Conservation (phyloP, 2,329 filamentous ascomycete species). For the Alternaria gaisen region DNA sequence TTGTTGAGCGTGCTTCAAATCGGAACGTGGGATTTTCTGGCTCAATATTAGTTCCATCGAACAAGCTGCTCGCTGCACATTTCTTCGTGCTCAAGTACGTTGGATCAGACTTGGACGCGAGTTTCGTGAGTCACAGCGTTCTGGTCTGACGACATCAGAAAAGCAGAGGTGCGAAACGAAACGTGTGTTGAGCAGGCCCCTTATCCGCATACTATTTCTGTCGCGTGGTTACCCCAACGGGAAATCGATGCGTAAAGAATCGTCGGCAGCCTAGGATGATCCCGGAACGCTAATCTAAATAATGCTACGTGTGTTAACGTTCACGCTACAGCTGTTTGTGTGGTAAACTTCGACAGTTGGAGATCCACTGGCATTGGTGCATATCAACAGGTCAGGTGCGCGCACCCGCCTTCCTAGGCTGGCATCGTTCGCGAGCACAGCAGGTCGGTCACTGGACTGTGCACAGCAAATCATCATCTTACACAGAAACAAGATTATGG, state of each 20-base stretch:
- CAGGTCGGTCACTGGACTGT: constrained; percentile 10
- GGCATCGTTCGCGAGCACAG: constrained; percentile 9
- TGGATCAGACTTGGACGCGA: neutral
- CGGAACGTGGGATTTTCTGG: too few species aligned
- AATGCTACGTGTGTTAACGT: neutral
- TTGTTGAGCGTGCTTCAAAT: constrained; percentile 3
- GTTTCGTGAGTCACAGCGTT: neutral
- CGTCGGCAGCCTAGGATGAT: neutral
- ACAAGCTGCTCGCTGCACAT: too few species aligned
- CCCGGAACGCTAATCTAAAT: constrained; percentile 1
- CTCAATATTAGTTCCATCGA: neutral
- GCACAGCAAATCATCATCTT: constrained; percentile 2
- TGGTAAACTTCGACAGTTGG: neutral
- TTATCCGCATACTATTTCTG: constrained; percentile 6
- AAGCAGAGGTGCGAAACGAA: constrained; percentile 9
- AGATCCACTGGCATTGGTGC: neutral
- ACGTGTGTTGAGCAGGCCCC: constrained; percentile 7
- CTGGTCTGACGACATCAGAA: neutral
- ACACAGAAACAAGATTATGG: neutral
- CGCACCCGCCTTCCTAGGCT: constrained; percentile 3
- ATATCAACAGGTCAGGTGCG: constrained; percentile 7
- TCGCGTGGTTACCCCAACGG: neutral
- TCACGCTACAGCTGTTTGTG: neutral
- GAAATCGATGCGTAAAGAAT: neutral
- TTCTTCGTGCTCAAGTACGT: neutral